Percentiles rank a stretch among this genome's conserved stretches.
These are phyloP conservation scores for Heliosperma pusillum DNA, from an alignment of 148 eudicot genomes.

Conservation along the genomic window DNA sequence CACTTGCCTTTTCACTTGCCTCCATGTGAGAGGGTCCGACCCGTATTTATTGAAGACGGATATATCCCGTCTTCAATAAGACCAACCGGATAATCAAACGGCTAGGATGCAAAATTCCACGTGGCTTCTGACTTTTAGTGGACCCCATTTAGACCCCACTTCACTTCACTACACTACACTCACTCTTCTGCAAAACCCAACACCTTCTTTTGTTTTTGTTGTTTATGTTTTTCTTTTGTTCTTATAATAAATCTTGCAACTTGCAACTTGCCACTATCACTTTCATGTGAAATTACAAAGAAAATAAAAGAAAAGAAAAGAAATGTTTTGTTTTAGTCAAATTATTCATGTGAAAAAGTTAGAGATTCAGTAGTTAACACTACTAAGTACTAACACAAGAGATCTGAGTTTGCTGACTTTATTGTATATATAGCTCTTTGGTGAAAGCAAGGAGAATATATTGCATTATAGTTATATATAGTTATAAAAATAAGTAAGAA, in stretches of 20 bases:
- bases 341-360: constrained; percentile 41
- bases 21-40: too few relatives aligned
- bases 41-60: too few relatives aligned
- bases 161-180: background rate
- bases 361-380: constrained; percentile 12
- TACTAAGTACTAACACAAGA: too few relatives aligned
- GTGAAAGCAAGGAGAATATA: constrained; percentile 16
- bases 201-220: background rate
- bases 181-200: background rate
- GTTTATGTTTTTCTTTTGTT: constrained; percentile 1
- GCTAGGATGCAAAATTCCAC: constrained; percentile 32
- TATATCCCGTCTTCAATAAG: too few relatives aligned
- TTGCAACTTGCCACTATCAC: constrained; percentile 14
- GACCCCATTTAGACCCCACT: constrained; percentile 2
- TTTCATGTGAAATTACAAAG: constrained; percentile 24
- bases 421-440: constrained; percentile 2
- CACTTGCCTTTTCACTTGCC: too few relatives aligned
- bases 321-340: constrained; percentile 11
- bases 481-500: background rate
- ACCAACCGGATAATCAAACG: constrained; percentile 35
- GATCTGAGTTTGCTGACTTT: constrained; percentile 27
- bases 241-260: background rate
- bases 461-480: too few relatives aligned
- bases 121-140: constrained; percentile 28
- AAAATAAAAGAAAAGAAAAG: background rate